Conservation (phyloP, 2,329 filamentous ascomycete species). For the Allantophomopsis lycopodina region DNA sequence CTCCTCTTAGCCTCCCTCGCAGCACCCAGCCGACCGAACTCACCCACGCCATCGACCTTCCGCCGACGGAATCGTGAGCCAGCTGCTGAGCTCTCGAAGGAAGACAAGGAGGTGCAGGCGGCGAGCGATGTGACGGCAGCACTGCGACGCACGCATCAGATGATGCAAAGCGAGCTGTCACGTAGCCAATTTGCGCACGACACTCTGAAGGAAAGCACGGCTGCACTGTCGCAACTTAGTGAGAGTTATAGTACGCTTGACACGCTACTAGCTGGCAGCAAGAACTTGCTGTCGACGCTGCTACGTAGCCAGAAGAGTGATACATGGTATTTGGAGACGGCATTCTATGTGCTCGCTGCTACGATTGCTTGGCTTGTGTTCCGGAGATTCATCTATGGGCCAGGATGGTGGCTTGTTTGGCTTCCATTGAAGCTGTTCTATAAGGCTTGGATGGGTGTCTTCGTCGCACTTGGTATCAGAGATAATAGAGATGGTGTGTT, state of each 20-base stretch:
- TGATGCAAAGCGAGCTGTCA: conserved; percentile 74
- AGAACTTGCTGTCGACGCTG: conserved; percentile 63
- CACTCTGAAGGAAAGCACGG: conserved; percentile 72
- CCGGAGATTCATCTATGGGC: conserved; percentile 73
- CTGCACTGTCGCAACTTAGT: conserved; percentile 65
- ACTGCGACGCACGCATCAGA: conserved; percentile 70
- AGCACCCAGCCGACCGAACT: conserved; percentile 8
- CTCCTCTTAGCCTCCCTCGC: conserved; percentile 41
- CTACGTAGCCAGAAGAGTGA: conserved; percentile 87
- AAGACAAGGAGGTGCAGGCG: conserved; percentile 61
- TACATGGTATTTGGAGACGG: conserved; percentile 91
- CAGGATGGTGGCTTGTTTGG: conserved; percentile 80
- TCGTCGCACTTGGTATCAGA: conserved; percentile 33
- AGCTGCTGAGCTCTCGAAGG: conserved; percentile 28
- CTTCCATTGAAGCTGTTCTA: conserved; percentile 61
- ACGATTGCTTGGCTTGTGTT: conserved; percentile 83
- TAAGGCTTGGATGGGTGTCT: conserved; percentile 38
- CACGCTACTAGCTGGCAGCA: conserved; percentile 59
- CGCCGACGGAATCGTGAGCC: conserved; percentile 7
- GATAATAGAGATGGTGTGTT: conserved; percentile 12
- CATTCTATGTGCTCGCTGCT: conserved; percentile 66
- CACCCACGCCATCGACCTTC: conserved; percentile 22
- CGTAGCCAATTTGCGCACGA: conserved; percentile 84
- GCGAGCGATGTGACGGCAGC: conserved; percentile 75
- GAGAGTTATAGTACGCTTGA: conserved; percentile 74